Evolutionary conservation across 441 rosid genomes (phyloP).

Genomic region (Brassica hybrid): DNA sequence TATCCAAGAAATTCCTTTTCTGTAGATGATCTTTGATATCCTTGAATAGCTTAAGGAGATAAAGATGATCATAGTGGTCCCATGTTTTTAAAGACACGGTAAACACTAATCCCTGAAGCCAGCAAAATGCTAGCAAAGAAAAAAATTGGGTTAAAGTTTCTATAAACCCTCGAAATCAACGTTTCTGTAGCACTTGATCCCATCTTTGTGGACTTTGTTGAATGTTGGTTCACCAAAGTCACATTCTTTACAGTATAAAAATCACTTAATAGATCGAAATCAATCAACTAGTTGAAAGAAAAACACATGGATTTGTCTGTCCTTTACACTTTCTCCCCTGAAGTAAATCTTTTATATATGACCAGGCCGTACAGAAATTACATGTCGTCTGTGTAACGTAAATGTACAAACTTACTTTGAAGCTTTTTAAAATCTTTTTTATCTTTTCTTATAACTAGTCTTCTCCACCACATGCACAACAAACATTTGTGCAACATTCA

Average conservation of each 20-base stretch:
- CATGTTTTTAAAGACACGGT: slow-evolving; percentile 40
- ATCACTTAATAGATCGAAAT: slow-evolving; percentile 11
- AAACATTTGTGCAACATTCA: slow-evolving; percentile 70
- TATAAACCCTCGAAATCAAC: slow-evolving; percentile 34
- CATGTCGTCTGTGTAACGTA: slow-evolving; percentile 4
- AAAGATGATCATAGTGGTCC: slow-evolving; percentile 42
- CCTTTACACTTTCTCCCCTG: slow-evolving; percentile 26
- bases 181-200: slow-evolving; percentile 37
- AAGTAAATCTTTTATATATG: slow-evolving; percentile 18
- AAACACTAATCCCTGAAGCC: slow-evolving; percentile 11
- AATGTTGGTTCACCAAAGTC: slow-evolving; percentile 19
- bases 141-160: slow-evolving; percentile 38
- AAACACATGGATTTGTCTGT: slow-evolving; percentile 36
- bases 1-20: slow-evolving; percentile 39
- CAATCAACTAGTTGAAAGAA: slow-evolving; percentile 19
- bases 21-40: slow-evolving; percentile 32
- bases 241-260: not conserved
- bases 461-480: slow-evolving; percentile 75
- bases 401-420: slow-evolving; percentile 38
- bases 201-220: slow-evolving; percentile 38
- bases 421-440: slow-evolving; percentile 4
- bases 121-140: slow-evolving; percentile 18
- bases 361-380: slow-evolving; percentile 30
- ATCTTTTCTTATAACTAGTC: slow-evolving; percentile 20
- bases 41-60: slow-evolving; percentile 29